Conservation (phyloP, 345 rosid species). For the Anastatica hierochuntica region DNA sequence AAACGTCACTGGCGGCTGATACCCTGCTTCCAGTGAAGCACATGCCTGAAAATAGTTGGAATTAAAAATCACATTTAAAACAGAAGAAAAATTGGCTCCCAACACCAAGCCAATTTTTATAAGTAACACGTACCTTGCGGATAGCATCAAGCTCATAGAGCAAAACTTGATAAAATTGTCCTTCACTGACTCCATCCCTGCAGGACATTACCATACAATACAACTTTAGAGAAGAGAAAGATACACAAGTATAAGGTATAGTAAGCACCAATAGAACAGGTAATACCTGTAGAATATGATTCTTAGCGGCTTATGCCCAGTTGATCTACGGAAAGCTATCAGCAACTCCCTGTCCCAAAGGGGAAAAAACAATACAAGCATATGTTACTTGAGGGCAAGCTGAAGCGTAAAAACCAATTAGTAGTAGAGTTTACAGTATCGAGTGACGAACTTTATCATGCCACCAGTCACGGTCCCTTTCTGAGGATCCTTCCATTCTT, state of each 20-base stretch:
- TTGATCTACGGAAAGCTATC: conserved; percentile 85
- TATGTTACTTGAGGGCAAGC: neutral
- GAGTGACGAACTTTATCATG: conserved; percentile 76
- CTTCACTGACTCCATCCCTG: conserved; percentile 99
- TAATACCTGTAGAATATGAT: conserved; percentile 86
- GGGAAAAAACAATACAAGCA: neutral
- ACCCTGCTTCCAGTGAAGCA: conserved; percentile 89
- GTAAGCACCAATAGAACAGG: neutral
- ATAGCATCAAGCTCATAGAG: conserved; percentile 95
- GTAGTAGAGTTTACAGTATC: neutral
- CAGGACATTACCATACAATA: neutral
- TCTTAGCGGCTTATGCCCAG: conserved; percentile 90
- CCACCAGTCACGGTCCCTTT: conserved; percentile 91
- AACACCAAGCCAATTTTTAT: neutral
- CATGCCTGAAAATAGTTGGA: conserved; percentile 58
- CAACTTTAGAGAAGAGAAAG: neutral
- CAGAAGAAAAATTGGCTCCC: neutral
- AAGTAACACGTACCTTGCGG: conserved; percentile 49
- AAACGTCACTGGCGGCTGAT: conserved; percentile 98
- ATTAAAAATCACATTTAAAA: neutral
- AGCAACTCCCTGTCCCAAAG: conserved; percentile 65
- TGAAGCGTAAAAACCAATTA: neutral
- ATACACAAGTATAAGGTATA: neutral
- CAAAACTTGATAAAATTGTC: conserved; percentile 93
- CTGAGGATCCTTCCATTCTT: conserved; percentile 93